These are phyloP conservation scores for Oryza longistaminata DNA, from an alignment of 176 grass and related monocot genomes.

Conservation along the genomic window DNA sequence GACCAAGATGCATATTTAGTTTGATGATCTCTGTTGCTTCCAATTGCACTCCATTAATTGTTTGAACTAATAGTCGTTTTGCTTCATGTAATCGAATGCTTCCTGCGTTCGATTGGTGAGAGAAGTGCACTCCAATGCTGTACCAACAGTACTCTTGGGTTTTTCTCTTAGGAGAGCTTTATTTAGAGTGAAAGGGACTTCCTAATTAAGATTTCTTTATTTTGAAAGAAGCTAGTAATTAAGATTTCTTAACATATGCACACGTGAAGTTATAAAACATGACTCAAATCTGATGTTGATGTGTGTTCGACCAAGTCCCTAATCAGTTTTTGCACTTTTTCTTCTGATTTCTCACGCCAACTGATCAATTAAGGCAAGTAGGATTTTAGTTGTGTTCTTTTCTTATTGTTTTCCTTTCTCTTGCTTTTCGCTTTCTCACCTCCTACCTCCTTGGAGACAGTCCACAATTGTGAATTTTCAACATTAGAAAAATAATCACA, in stretches of 20 bases:
- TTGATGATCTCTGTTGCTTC: slow-evolving; percentile 13
- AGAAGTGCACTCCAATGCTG: slow-evolving; percentile 9
- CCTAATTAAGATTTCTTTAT: slow-evolving; percentile 22
- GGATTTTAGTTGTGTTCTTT: not conserved
- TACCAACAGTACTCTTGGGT: not conserved
- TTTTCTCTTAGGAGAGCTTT: not conserved
- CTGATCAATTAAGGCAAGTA: not conserved
- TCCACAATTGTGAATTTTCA: not conserved
- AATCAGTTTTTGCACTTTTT: not conserved
- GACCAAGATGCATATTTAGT: slow-evolving; percentile 15
- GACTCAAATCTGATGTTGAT: not conserved
- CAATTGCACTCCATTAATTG: not conserved
- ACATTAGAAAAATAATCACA: not conserved
- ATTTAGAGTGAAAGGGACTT: slow-evolving; percentile 28
- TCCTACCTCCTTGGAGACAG: not conserved
- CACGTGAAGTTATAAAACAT: slow-evolving; percentile 14
- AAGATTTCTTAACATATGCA: slow-evolving; percentile 3
- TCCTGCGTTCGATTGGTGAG: slow-evolving; percentile 3
- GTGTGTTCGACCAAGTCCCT: not conserved
- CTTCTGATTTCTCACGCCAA: not conserved
- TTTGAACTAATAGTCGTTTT: not conserved
- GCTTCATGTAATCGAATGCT: slow-evolving; percentile 19
- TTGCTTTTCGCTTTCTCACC: not conserved
- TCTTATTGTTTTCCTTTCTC: not conserved
- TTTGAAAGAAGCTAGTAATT: slow-evolving; percentile 1